Base-by-base conservation (phyloP, 495 filamentous ascomycete species). In the Aspergillus incahuasiensis region DNA sequence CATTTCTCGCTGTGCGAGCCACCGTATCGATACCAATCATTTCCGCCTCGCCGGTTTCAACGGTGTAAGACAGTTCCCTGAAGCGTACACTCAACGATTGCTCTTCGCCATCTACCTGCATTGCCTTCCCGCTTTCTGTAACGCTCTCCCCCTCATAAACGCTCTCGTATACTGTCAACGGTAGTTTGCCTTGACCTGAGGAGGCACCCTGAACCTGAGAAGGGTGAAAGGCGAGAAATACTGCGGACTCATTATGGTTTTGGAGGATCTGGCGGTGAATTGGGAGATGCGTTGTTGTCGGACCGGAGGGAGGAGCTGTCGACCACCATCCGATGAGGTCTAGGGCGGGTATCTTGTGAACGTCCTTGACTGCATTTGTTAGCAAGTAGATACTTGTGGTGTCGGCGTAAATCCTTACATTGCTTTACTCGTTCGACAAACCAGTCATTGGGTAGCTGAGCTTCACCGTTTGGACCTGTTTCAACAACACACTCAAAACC, bases 281-380 rank as follows among this genome's bases (percentile, higher is more conserved):
- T 9, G 86, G 81, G 15, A 95, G 77, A 64, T 90, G 77, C 50
- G 77, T 63, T 19, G 73, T 57, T 56, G 82, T 68, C 0, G 94
- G 95, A 3, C 91, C 91, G 39, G 84, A 79, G 8, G 81, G 73
- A 21, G 90, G 83, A 19, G 89, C 76, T 9, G 89, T 82, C n/a
- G 90, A 88, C 78, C 92, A 99, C 90, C 92, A 96, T 69, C 91
- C 94, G 34, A 97, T 90, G 19, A 97, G 78, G 61, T 97, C 94
- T 35, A 96, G 85, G 9, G 81, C 71, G 0, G 90, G 89, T 32
- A 70, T 76, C 69, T 90, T 91, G 75, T 97, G 89, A 5, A 97
- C 94, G 58, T 88, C 86, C 72, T 87, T 91, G 81, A 91, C 90
- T 92, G 59, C 19, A 25, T 42, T 34, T 12, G 18, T 42, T 1